These are phyloP conservation scores for Lecanicillium sp. DNA, from an alignment of 2,329 filamentous ascomycete species.

Conservation along the genomic window DNA sequence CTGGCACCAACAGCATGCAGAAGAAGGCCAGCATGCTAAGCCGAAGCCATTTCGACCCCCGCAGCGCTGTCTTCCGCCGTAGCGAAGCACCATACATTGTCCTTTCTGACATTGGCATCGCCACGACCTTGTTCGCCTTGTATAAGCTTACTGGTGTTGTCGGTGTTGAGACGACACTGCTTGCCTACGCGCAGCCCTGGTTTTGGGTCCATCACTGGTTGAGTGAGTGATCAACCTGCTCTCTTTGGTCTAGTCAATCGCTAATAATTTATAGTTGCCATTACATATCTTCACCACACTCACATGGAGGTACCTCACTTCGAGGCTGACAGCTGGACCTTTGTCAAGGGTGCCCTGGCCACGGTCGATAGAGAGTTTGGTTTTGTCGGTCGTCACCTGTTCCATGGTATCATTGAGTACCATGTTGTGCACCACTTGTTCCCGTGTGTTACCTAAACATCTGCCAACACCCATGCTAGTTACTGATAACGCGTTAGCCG, in stretches of 20 bases:
- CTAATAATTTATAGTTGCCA: slow-evolving; percentile 43
- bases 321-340: slow-evolving; percentile 50
- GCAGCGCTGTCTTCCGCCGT: slow-evolving; percentile 50
- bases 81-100: slow-evolving; percentile 48
- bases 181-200: slow-evolving; percentile 57
- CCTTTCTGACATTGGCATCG: slow-evolving; percentile 52
- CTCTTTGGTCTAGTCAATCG: slow-evolving; percentile 10
- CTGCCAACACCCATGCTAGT: neutral
- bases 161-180: slow-evolving; percentile 46
- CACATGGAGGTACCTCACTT: slow-evolving; percentile 43
- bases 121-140: slow-evolving; percentile 39
- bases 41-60: slow-evolving; percentile 52
- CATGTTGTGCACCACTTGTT: slow-evolving; percentile 58
- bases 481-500: slow-evolving; percentile 17
- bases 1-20: slow-evolving; percentile 40
- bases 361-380: slow-evolving; percentile 59
- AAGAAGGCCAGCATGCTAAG: slow-evolving; percentile 31
- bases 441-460: slow-evolving; percentile 29
- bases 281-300: slow-evolving; percentile 64
- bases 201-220: slow-evolving; percentile 66
- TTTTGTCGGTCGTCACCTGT: slow-evolving; percentile 55
- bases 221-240: slow-evolving; percentile 30
- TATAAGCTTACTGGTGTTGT: slow-evolving; percentile 43
- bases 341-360: slow-evolving; percentile 51
- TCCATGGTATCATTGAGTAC: slow-evolving; percentile 58